A percentile compares a stretch with the other conserved stretches of the same genome.
phyloP scores from a whole-genome alignment of 148 eudicot species.

The Chenopodium berlandieri region DNA sequence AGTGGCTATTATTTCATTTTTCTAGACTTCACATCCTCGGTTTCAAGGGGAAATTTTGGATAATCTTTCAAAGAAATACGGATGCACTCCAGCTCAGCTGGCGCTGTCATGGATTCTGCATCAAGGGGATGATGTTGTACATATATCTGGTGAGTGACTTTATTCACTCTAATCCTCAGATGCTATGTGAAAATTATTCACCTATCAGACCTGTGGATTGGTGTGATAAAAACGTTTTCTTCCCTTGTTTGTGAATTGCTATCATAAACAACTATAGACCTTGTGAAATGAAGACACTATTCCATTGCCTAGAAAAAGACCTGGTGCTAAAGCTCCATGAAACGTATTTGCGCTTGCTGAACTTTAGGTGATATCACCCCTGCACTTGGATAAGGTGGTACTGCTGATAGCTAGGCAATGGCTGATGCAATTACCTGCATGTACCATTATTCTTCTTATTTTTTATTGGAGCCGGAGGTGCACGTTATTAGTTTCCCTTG shows the following conservation, averaged over 20 bases:
- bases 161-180: not conserved
- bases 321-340: too few relatives aligned
- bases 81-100: constrained; percentile 63
- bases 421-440: too few relatives aligned
- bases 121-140: constrained; percentile 71
- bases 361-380: too few relatives aligned
- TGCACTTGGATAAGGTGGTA: too few relatives aligned
- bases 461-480: too few relatives aligned
- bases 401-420: too few relatives aligned
- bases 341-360: too few relatives aligned
- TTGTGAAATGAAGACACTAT: not conserved
- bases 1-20: not conserved
- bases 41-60: constrained; percentile 55
- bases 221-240: not conserved
- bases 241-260: not conserved
- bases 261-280: not conserved
- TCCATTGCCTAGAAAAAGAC: not conserved
- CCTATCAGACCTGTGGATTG: not conserved
- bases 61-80: constrained; percentile 52
- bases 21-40: constrained; percentile 53
- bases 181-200: not conserved
- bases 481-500: too few relatives aligned
- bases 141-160: constrained; percentile 63
- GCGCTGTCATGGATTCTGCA: constrained; percentile 81
- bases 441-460: too few relatives aligned